phyloP scores from a whole-genome alignment of 768 basidiomycete species.

The Tephrocybe sp. region DNA sequence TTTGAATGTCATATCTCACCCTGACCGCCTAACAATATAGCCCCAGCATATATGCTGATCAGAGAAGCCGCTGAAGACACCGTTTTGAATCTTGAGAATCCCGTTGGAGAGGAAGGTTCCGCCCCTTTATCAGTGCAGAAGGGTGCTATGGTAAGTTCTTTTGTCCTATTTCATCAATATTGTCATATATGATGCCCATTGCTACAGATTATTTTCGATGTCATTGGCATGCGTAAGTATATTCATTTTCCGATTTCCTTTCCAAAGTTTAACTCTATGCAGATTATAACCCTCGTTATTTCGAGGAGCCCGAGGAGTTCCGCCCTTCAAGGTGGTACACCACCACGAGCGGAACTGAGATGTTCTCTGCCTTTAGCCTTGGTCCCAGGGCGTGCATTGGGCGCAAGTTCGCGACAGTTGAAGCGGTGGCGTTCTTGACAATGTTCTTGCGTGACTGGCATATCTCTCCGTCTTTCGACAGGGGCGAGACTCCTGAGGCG shows the following conservation, averaged over 20 bases:
- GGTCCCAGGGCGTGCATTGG: constrained; percentile 56
- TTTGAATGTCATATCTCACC: not conserved
- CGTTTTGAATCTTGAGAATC: constrained; percentile 34
- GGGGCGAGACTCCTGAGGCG: constrained; percentile 33
- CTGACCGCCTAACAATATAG: constrained; percentile 19
- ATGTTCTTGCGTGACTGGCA: constrained; percentile 49
- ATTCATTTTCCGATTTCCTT: not conserved
- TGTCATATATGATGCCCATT: not conserved
- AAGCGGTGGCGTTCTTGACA: constrained; percentile 52
- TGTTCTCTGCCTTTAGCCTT: constrained; percentile 43
- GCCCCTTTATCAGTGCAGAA: constrained; percentile 5
- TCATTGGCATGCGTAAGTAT: not conserved
- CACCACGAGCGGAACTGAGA: constrained; percentile 35
- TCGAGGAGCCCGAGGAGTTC: constrained; percentile 42
- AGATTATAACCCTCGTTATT: constrained; percentile 51
- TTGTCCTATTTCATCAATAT: not conserved
- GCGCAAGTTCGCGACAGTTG: constrained; percentile 49
- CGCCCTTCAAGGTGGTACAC: constrained; percentile 50
- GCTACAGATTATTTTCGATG: not conserved
- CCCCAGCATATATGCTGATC: constrained; percentile 35
- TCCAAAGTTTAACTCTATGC: not conserved
- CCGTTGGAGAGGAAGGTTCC: constrained; percentile 34
- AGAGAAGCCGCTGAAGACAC: constrained; percentile 41
- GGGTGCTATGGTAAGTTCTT: not conserved
- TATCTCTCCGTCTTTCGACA: constrained; percentile 39